A percentile compares a stretch with the other conserved stretches of the same genome.
phyloP scores from a whole-genome alignment of 148 eudicot species.

The Diospyros kaki region DNA sequence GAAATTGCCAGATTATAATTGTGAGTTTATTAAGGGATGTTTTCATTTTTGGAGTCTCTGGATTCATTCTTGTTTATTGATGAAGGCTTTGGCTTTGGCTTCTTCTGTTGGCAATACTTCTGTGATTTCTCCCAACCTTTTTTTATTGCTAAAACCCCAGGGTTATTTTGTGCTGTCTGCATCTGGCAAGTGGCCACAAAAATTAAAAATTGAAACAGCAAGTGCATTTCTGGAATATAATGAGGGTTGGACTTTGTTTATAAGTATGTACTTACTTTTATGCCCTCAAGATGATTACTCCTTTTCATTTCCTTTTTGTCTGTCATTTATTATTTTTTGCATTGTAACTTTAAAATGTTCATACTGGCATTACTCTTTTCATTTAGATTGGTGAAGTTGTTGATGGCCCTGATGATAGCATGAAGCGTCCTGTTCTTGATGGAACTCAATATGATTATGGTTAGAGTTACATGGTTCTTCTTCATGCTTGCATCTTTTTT shows the following conservation, averaged over 20 bases:
- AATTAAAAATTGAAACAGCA: background rate
- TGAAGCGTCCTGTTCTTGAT: conserved; percentile 60
- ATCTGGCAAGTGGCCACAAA: background rate
- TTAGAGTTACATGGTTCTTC: conserved; percentile 26
- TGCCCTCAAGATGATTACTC: background rate
- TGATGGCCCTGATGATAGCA: conserved; percentile 88
- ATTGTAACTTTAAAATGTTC: background rate
- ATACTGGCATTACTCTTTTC: background rate
- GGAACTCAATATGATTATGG: conserved; percentile 86
- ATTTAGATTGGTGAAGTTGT: conserved; percentile 92
- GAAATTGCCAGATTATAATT: background rate
- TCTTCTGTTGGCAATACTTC: background rate
- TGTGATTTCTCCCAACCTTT: background rate
- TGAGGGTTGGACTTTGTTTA: background rate
- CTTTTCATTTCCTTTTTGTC: conserved; percentile 3
- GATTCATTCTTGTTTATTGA: background rate
- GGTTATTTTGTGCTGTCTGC: background rate
- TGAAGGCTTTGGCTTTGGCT: background rate
- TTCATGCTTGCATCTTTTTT: background rate
- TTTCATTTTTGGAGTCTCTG: too few species aligned
- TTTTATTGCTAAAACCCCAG: too few species aligned
- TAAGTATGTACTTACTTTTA: too few species aligned
- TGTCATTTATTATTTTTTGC: background rate
- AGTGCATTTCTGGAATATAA: background rate
- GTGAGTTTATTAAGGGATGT: background rate